Evolutionary conservation across 129 eudicot species (phyloP).

Genomic region (Centella asiatica): DNA sequence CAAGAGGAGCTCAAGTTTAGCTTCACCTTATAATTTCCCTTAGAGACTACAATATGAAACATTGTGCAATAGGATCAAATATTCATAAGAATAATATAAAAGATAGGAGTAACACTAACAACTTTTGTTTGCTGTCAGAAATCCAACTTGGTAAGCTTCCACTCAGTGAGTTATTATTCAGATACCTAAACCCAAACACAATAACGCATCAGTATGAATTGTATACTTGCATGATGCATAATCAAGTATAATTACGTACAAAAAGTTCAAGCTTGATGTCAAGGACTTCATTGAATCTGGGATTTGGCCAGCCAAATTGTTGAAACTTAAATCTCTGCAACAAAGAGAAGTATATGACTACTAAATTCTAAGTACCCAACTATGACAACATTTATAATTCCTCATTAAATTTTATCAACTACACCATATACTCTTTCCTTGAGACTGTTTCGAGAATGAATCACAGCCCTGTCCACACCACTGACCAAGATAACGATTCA

Average conservation of each 20-base stretch:
- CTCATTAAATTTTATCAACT: neutral
- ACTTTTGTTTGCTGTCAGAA: neutral
- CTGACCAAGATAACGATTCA: too few relatives aligned
- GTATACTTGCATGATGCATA: too few relatives aligned
- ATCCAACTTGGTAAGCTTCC: constrained; percentile 31
- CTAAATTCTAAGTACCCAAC: too few relatives aligned
- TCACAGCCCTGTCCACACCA: too few relatives aligned
- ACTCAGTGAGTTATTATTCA: constrained; percentile 26
- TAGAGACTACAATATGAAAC: too few relatives aligned
- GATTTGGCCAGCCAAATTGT: constrained; percentile 32
- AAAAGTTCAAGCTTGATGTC: neutral
- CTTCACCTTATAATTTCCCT: too few relatives aligned
- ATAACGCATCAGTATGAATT: too few relatives aligned
- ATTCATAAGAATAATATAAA: neutral
- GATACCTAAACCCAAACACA: constrained; percentile 23
- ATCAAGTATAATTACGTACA: constrained; percentile 21
- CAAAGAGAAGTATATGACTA: neutral
- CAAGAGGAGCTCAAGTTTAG: too few relatives aligned
- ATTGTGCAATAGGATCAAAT: neutral
- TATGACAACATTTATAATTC: neutral
- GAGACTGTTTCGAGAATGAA: too few relatives aligned
- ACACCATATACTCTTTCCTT: too few relatives aligned
- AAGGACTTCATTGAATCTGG: constrained; percentile 10
- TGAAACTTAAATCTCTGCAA: constrained; percentile 45
- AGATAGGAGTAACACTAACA: constrained; percentile 17